Percentiles rank a stretch among this genome's conserved stretches.
Evolutionary conservation across 177 flowering plant species (phyloP).

Genomic region (Vitis hybrid): DNA sequence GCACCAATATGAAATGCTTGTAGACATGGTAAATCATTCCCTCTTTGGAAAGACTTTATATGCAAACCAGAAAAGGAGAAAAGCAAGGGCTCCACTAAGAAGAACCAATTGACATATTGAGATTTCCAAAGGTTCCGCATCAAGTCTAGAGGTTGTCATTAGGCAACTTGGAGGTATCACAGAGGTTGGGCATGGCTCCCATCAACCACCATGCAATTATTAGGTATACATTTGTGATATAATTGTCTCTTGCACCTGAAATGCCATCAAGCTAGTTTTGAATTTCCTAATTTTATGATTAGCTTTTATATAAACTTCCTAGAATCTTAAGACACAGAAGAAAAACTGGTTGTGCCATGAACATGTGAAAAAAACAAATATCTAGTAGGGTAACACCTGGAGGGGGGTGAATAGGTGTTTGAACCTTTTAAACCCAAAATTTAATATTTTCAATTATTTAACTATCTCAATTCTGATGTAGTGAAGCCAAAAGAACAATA

Average conservation of each 20-base stretch:
- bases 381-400: no score
- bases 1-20: conserved; percentile 56
- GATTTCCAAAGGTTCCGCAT: conserved; percentile 55
- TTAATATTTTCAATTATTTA: no score
- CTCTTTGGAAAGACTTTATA: conserved; percentile 41
- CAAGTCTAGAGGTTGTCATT: conserved; percentile 55
- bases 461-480: no score
- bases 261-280: neutral
- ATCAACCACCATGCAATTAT: conserved; percentile 60
- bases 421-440: no score
- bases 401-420: no score
- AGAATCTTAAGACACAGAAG: no score
- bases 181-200: conserved; percentile 42
- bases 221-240: conserved; percentile 41
- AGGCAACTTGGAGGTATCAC: conserved; percentile 36
- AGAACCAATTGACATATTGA: conserved; percentile 52
- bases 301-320: neutral
- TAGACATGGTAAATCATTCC: conserved; percentile 45
- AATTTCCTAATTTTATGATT: neutral
- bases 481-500: no score
- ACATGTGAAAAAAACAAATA: no score
- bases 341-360: no score
- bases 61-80: conserved; percentile 50
- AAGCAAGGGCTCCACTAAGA: conserved; percentile 53
- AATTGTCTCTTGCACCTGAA: conserved; percentile 44